Base-by-base conservation (phyloP, 441 rosid species). In the Cnidoscolus chayamansa region DNA sequence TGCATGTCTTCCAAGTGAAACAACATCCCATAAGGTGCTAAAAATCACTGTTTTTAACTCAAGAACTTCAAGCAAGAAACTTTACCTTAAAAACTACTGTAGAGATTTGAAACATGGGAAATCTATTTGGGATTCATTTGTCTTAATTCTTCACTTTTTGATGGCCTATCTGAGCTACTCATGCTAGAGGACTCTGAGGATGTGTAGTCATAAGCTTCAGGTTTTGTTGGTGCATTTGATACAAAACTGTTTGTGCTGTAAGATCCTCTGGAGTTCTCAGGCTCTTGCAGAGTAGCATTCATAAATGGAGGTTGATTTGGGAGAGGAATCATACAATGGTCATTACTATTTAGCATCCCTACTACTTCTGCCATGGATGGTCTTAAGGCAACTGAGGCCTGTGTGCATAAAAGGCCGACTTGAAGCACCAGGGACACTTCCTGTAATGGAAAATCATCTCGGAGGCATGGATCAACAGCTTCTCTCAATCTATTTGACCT, bases 251-350 rank as follows among this genome's bases (percentile, higher is more conserved):
- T 79, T 32, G 81, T 68, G 71, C 81, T 82, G 31, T n/a, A 64
- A 68, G 88, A 80, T 62, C 77, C 67, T 19, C 61, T 66, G 11
- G 85, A 80, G 57, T 76, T 54, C 16, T 66, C 83, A 19, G 76
- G 76, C 25, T 72, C 76, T n/a, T 77, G 49, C 30, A 78, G 43
- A 59, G 75, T 75, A 47, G 86, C 74, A 65, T 80, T 76, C 72
- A 87, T 25, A 65, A 90, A 93, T 0, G 98, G 97, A 68, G 97
- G 97, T 69, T 83, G 95, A 9, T 66, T 86, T 16, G 97, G 97
- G 63, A 50, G 25, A 0, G 91, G 86, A 63, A 93, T 77, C 40
- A 72, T 73, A 19, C 63, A 68, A 5, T 40, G 45, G 6, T 67
- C 78, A 48, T 45, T 65, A 10, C 60, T 55, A 0, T 77, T 83